Base-by-base conservation (phyloP, 257 asterid species). In the Henckelia pumila region DNA sequence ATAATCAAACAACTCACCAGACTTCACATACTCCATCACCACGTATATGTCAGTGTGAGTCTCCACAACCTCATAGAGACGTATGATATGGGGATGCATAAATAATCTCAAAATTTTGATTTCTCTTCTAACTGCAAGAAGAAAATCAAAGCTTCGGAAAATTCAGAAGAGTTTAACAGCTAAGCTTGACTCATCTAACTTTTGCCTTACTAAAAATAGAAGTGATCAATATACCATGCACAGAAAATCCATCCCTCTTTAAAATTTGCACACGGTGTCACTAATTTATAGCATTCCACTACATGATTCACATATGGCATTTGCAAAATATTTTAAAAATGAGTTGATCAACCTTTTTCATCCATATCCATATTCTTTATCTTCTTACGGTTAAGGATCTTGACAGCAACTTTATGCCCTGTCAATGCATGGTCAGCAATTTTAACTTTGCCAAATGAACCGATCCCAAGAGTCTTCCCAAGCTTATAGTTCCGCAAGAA, bases 31-130 rank as follows among this genome's bases (percentile, higher is more conserved):
- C 75, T 89, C 98, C 98, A 92, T 92, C 75, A 92, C 97, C 63
- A 92, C 94, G 26, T 73, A 92, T 47, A 92, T 92, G 82, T 92
- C 98, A 10, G 90, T 61, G 30, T 80, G 85, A 10, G 97, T 92
- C 89, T 92, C 96, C 72, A 92, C 95, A 69, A 89, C 97, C 80
- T 92, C 97, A 76, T 92, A 92, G 32, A 92, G 89, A 58, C 95
- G 96, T 70, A 92, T 92, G 72, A 89, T 89, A 80, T 92, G 98
- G 62, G 98, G 98, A 76, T 89, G 96, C 82, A 89, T 89, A 63
- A 91, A 91, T 75, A 92, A 76, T 83, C 96, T 84, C 71, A 91
- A 84, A 73, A 92, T 92, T 76, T 92, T 88, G 66, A 90, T 92
- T 76, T 92, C 98, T 71, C 98, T 84, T 66, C 91, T 81, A 29